phyloP scores from a whole-genome alignment of 176 grass and related monocot species.

The Cenchrus fungigraminus region DNA sequence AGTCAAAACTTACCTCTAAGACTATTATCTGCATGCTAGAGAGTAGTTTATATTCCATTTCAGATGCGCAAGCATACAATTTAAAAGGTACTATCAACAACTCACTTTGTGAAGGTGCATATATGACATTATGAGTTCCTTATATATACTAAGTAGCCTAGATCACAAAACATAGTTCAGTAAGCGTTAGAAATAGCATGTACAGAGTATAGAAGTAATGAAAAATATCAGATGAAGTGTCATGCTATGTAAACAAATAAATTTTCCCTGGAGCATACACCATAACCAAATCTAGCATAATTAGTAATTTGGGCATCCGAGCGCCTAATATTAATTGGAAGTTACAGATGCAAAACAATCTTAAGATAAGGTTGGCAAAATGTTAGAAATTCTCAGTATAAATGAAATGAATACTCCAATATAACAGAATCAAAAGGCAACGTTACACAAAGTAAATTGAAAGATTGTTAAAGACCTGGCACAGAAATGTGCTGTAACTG shows the following conservation, averaged over 20 bases:
- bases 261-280: neutral
- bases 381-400: neutral
- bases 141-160: neutral
- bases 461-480: neutral
- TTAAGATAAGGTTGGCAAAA: neutral
- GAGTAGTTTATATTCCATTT: neutral
- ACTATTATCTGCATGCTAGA: neutral
- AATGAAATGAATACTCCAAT: neutral
- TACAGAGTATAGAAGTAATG: neutral
- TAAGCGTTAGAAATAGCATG: neutral
- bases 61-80: constrained; percentile 5
- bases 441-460: neutral
- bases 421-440: neutral
- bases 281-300: neutral
- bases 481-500: constrained; percentile 1
- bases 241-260: neutral
- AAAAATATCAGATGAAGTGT: neutral
- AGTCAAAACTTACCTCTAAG: neutral
- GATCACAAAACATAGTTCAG: neutral
- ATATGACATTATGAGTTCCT: neutral
- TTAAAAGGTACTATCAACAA: constrained; percentile 3
- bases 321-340: neutral
- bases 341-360: neutral
- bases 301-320: neutral
- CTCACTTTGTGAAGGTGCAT: neutral